Percentiles rank a stretch among this genome's conserved stretches.
Conservation (phyloP, 2,329 filamentous ascomycete species). For the Domatiomyces globalis region DNA sequence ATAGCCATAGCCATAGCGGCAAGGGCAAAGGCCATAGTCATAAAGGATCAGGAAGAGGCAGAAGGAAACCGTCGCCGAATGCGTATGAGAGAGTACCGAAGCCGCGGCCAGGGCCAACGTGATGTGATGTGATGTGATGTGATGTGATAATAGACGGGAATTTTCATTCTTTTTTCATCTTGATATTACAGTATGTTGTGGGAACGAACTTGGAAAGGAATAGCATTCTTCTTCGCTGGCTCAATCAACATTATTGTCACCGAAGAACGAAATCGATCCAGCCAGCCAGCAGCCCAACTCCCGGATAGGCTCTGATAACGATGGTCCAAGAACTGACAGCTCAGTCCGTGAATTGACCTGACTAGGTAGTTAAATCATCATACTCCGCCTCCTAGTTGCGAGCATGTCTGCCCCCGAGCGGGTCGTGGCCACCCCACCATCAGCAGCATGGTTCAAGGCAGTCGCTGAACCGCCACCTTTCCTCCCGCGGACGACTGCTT, state of each 20-base stretch:
- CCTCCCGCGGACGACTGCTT: slow-evolving; percentile 21
- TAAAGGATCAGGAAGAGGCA: not conserved
- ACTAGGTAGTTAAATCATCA: slow-evolving; percentile 10
- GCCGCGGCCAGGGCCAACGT: not conserved
- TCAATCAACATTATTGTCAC: not conserved
- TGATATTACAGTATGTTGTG: not conserved
- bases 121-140: not conserved
- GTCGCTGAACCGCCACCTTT: slow-evolving; percentile 27
- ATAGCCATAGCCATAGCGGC: slow-evolving; percentile 13
- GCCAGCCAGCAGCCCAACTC: not conserved
- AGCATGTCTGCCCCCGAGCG: slow-evolving; percentile 7
- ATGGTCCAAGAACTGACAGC: not conserved
- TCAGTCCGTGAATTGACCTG: not conserved
- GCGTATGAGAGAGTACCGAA: slow-evolving; percentile 35
- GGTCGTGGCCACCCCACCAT: not conserved
- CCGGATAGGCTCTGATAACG: not conserved
- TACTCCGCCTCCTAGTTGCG: slow-evolving; percentile 12
- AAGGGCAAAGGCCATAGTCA: slow-evolving; percentile 18
- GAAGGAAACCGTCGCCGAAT: slow-evolving; percentile 29
- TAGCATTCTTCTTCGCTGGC: not conserved
- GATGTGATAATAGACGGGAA: not conserved
- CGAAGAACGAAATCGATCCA: no score
- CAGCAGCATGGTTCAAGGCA: slow-evolving; percentile 12
- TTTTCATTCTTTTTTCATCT: not conserved
- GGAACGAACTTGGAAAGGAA: not conserved